Evolutionary conservation across 2,329 filamentous ascomycete species (phyloP).

Genomic region (Alternaria brassicae): DNA sequence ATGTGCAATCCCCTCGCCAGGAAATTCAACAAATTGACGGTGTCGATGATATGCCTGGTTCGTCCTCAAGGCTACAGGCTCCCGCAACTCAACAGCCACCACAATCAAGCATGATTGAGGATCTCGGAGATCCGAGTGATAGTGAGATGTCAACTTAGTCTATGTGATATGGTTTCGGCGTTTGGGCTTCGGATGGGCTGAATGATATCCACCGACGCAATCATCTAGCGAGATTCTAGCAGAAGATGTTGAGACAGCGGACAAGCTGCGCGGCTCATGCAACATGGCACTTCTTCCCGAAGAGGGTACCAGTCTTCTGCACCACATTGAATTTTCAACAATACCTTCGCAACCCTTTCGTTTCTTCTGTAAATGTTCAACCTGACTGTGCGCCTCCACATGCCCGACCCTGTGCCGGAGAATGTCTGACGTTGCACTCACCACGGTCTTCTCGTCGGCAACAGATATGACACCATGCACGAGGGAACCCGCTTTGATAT

Average conservation of each 20-base stretch:
- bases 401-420: conserved; percentile 7
- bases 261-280: background rate
- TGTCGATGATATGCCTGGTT: background rate
- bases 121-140: conserved; percentile 28
- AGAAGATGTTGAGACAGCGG: conserved; percentile 1
- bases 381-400: background rate
- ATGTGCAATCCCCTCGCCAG: conserved; percentile 18
- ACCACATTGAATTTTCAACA: conserved; percentile 2
- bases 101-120: conserved; percentile 27
- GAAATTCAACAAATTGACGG: background rate
- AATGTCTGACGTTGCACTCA: conserved; percentile 3
- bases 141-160: conserved; percentile 10
- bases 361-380: conserved; percentile 2
- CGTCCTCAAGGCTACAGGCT: conserved; percentile 8
- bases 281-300: background rate
- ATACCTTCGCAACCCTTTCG: background rate
- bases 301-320: background rate
- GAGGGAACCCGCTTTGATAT: background rate
- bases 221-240: background rate
- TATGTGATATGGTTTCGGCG: background rate
- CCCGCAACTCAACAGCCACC: conserved; percentile 22
- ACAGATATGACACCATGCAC: background rate
- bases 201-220: conserved; percentile 1
- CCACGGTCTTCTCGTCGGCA: conserved; percentile 6
- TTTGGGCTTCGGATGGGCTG: conserved; percentile 6